phyloP scores from a whole-genome alignment of 208 protist genomes.

The Trypanosoma rangeli region DNA sequence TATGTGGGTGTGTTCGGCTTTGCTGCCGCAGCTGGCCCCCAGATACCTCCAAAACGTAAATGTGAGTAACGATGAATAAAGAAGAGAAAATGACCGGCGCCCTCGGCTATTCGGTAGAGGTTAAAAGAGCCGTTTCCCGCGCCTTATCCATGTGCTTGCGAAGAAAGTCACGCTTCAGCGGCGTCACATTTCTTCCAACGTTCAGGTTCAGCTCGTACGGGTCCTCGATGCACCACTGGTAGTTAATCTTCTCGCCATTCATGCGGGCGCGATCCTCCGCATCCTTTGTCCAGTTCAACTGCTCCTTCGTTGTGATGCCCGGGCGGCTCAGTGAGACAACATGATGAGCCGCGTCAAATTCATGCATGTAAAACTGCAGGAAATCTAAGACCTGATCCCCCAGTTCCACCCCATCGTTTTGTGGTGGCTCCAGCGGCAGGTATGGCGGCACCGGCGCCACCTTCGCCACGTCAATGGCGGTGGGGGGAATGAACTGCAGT shows the following conservation, averaged over 20 bases:
- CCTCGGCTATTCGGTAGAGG: constrained; percentile 2
- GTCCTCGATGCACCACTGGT: constrained; percentile 91
- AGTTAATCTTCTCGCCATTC: constrained; percentile 75
- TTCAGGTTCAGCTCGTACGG: constrained; percentile 90
- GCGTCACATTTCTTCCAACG: constrained; percentile 84
- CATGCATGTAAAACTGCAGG: constrained; percentile 69
- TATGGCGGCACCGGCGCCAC: constrained; percentile 41
- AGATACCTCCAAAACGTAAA: constrained; percentile 4
- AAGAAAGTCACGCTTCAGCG: constrained; percentile 81
- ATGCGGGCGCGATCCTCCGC: constrained; percentile 79
- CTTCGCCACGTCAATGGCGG: constrained; percentile 44
- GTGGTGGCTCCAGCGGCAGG: constrained; percentile 35
- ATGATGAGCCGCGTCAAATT: constrained; percentile 63
- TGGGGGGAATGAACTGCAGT: constrained; percentile 55
- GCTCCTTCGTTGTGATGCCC: constrained; percentile 52
- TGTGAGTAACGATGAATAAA: constrained; percentile 13
- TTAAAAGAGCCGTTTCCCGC: constrained; percentile 56
- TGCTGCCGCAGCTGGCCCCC: background rate
- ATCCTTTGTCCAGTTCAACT: constrained; percentile 76
- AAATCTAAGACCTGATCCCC: constrained; percentile 77
- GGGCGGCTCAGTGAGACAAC: constrained; percentile 71
- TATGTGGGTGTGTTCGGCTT: background rate
- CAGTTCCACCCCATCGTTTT: constrained; percentile 34
- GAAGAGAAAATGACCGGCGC: background rate
- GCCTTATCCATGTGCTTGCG: constrained; percentile 70